phyloP scores from a whole-genome alignment of 257 asterid species.

The Apocynum venetum region DNA sequence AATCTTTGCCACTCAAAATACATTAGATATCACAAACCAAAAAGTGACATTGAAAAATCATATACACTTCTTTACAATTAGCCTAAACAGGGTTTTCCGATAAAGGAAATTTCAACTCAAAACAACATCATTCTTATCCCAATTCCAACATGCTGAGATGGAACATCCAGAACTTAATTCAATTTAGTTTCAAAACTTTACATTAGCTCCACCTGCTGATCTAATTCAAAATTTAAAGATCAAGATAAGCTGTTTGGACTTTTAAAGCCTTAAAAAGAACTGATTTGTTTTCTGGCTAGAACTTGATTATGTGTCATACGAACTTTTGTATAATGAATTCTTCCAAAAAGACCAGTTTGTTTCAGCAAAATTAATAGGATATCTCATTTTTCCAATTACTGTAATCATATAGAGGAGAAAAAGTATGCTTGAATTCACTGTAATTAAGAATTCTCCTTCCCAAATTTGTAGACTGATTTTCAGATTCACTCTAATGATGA shows the following conservation, averaged over 20 bases:
- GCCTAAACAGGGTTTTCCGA: neutral
- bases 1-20: neutral
- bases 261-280: neutral
- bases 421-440: neutral
- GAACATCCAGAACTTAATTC: neutral
- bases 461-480: neutral
- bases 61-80: neutral
- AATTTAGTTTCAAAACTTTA: too few species aligned
- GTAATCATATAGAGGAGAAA: neutral
- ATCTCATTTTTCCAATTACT: neutral
- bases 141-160: neutral
- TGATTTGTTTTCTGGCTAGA: neutral
- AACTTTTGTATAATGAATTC: neutral
- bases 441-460: neutral
- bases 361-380: neutral
- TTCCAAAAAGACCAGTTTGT: neutral
- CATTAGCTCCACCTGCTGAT: too few species aligned
- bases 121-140: neutral
- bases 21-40: neutral
- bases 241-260: neutral
- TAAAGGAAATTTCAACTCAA: neutral
- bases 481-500: neutral
- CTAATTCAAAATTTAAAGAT: too few species aligned
- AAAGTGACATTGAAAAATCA: neutral
- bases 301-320: neutral